Base-by-base conservation (phyloP, 2,329 filamentous ascomycete species). In the Eutypella sp. region DNA sequence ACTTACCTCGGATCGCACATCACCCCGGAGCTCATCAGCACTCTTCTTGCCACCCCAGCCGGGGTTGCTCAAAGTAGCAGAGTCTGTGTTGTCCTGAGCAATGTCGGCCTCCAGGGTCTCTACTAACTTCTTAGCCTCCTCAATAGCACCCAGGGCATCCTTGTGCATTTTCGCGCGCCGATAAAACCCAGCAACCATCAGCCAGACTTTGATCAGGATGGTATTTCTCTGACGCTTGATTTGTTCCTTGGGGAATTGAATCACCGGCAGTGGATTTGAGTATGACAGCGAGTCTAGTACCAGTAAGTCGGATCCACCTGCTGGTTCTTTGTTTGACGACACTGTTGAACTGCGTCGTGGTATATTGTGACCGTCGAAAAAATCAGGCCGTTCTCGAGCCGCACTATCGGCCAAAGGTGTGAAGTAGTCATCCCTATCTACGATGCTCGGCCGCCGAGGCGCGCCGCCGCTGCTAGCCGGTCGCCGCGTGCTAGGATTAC, bases 131-230 rank as follows among this genome's bases (percentile, higher is more conserved):
- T 82, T 76, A 1, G 92, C 93, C 71, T 97, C 93, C 10, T 82
- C 76, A 23, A 91, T 80, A 6, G 92, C 89, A 43, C 84, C 87
- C 55, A 80, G 81, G 11, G 87, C 83, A 62, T 97, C 92, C 18
- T 91, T 85, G 45, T 82, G 81, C 71, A 95, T 82, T 8, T 79
- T 79, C 7, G 92, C 89, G 44, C 89, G 81, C 23, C 89, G 81
- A 62, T 97, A 99, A 53, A 97, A 84, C 0, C 86, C 86, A 2
- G 89, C 86, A 50, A 96, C 89, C 61, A 93, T 85, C 8, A 96
- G 74, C 93, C 93, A 99, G 25, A 96, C 83, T 53, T 85, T 85
- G 18, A 90, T 72, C 15, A 99, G 63, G 10, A 82, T 70, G 6
- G 69, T 68, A 25, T 67, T 70, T 38, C 77, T 72, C 44, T 75